Evolutionary conservation across 2,329 filamentous ascomycete species (phyloP).

Genomic region (Leptographium galeiforme): DNA sequence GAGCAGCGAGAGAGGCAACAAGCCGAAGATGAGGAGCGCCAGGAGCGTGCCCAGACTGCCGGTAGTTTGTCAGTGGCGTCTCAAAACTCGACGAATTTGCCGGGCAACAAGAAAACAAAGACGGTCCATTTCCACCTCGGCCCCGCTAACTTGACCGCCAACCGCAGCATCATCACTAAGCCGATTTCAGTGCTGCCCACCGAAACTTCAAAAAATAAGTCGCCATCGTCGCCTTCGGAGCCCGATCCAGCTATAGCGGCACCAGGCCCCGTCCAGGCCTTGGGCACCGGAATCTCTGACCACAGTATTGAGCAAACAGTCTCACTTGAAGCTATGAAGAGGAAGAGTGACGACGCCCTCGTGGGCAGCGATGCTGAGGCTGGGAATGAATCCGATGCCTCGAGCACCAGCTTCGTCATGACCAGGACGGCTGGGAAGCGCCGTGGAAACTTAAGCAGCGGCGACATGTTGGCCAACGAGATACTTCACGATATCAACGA

Average conservation of each 20-base stretch:
- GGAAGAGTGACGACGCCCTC: neutral
- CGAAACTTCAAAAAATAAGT: neutral
- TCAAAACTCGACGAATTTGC: neutral
- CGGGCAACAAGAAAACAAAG: neutral
- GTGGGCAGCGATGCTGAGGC: slow-evolving; percentile 7
- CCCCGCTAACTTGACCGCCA: slow-evolving; percentile 2
- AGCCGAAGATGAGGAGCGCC: slow-evolving; percentile 6
- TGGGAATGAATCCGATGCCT: slow-evolving; percentile 8
- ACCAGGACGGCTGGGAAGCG: slow-evolving; percentile 13
- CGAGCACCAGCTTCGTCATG: slow-evolving; percentile 10
- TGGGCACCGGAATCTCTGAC: neutral
- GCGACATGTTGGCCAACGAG: slow-evolving; percentile 12
- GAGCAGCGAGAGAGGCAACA: slow-evolving; percentile 9
- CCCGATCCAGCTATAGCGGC: neutral
- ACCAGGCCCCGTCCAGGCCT: neutral
- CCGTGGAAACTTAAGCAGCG: slow-evolving; percentile 10
- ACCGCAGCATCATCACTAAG: neutral
- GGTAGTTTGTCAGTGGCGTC: neutral
- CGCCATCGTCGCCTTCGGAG: neutral
- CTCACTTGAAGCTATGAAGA: slow-evolving; percentile 6
- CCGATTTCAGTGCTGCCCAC: neutral
- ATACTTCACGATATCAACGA: slow-evolving; percentile 16
- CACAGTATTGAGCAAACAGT: neutral
- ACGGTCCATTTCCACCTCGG: slow-evolving; percentile 1
- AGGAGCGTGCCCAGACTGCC: slow-evolving; percentile 1